Conservation (phyloP, 2,329 filamentous ascomycete species). For the Lomentospora prolificans region DNA sequence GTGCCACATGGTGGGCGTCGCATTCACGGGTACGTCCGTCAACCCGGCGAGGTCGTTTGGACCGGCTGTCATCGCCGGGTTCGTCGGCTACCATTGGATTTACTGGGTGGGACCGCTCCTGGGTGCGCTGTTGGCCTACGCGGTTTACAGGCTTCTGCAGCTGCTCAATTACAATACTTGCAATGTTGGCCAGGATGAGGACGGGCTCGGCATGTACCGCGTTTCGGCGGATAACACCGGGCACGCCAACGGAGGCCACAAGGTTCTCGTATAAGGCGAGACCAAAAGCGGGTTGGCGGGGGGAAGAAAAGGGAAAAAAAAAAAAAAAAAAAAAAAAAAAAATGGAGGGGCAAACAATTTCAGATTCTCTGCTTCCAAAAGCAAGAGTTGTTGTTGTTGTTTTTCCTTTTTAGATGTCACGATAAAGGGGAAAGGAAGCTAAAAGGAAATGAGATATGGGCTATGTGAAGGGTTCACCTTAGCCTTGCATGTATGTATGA, state of each 20-base stretch:
- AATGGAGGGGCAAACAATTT: no score
- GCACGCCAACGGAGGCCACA: neutral
- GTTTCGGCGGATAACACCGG: neutral
- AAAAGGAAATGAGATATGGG: no score
- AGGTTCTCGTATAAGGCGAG: neutral
- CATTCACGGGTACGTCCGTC: constrained; percentile 37
- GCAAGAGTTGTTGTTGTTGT: no score
- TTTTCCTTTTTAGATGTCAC: no score
- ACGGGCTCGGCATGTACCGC: constrained; percentile 16
- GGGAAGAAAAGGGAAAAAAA: neutral
- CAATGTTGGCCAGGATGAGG: constrained; percentile 38
- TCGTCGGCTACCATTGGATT: constrained; percentile 41
- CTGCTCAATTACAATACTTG: constrained; percentile 39
- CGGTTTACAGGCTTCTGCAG: constrained; percentile 40
- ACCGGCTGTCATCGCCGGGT: constrained; percentile 32
- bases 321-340: neutral
- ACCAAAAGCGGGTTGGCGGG: neutral
- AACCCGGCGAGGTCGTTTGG: constrained; percentile 43
- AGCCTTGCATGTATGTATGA: no score
- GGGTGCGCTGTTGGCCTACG: constrained; percentile 37
- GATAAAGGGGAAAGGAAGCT: no score
- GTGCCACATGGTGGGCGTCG: constrained; percentile 32
- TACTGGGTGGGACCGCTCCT: constrained; percentile 45
- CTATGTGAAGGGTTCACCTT: no score
- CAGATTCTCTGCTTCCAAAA: no score